Base-by-base conservation (phyloP, 768 basidiomycete species). In the Fistulinella prunicolor region DNA sequence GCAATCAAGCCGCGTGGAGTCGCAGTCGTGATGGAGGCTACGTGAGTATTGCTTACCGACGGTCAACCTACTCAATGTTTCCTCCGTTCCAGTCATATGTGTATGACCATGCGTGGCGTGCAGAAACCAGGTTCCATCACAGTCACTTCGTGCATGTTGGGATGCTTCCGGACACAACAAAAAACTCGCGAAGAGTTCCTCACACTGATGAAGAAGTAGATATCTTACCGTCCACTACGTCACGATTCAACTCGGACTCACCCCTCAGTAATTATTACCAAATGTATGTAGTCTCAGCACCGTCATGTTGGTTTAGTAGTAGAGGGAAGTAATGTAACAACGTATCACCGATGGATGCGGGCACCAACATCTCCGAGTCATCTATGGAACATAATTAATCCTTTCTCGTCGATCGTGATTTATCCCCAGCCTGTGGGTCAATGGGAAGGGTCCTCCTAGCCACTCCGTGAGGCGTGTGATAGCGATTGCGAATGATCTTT, bases 41-140 rank as follows among this genome's bases (percentile, higher is more conserved):
- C 89, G 91, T 93, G 66, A 64, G 91, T 77, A 4, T 39, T 39
- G n/a, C 35, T 42, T 44, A 10, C 50, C 43, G n/a, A 38, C 49
- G 26, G 30, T 43, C 44, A 46, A 30, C 47, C 38, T 13, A 45
- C 58, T 56, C 34, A 45, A n/a, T 44, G 24, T 32, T 13, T 49
- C 46, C 49, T 30, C 44, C 49, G 41, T 38, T 29, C 6, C 61
- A 94, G 92, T 20, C 95, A 98, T 70, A 79, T 97, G 68, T 98
- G 95, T 65, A 99, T 99, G 96, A 94, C 95, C 3, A 98, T 98
- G 95, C 87, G 96, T 53, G 96, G 96, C 45, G 96, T 99, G 9
- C 96, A 99, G 71, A 99, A 99, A 70, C 95, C 95, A 3, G 96
- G 96, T 21, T 79, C 95, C 7, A 82, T 89, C 20, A 99, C 96